phyloP scores from a whole-genome alignment of 2,329 filamentous ascomycete species.

The Aspergillus costaricaensis region DNA sequence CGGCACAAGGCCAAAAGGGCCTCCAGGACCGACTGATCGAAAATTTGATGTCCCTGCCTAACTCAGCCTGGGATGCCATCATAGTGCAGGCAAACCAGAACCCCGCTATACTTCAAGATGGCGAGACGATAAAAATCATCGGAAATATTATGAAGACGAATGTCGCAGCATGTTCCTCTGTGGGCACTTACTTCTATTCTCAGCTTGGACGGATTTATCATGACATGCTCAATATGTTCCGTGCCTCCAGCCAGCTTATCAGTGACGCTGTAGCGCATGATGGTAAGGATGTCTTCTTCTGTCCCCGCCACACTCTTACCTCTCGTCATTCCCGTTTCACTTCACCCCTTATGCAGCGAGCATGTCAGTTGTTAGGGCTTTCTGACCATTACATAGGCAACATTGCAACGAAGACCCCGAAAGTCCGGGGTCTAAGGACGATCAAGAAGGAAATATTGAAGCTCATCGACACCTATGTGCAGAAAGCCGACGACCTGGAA shows the following conservation, averaged over 20 bases:
- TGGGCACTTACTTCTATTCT: conserved; percentile 95
- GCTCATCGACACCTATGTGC: conserved; percentile 95
- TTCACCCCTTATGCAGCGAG: background rate
- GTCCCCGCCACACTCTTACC: background rate
- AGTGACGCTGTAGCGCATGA: conserved; percentile 87
- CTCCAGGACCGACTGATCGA: conserved; percentile 88
- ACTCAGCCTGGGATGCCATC: conserved; percentile 92
- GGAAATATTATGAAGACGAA: conserved; percentile 99
- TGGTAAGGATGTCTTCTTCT: conserved; percentile 53
- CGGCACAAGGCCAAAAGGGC: conserved; percentile 91
- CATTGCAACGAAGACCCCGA: conserved; percentile 95
- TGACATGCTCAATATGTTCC: conserved; percentile 99
- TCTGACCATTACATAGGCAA: conserved; percentile 59
- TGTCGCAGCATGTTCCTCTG: conserved; percentile 95
- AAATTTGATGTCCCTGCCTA: conserved; percentile 91
- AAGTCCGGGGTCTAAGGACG: conserved; percentile 88
- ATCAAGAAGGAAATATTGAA: conserved; percentile 99
- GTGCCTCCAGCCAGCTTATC: conserved; percentile 92
- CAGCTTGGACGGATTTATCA: conserved; percentile 97
- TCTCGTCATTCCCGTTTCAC: background rate
- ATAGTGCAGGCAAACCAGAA: conserved; percentile 84
- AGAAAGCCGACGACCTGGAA: conserved; percentile 94
- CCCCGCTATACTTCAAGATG: conserved; percentile 82
- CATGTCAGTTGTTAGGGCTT: background rate
- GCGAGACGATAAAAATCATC: conserved; percentile 96